Conservation (phyloP, 2,329 filamentous ascomycete genomes). For the Phoma herbarum region DNA sequence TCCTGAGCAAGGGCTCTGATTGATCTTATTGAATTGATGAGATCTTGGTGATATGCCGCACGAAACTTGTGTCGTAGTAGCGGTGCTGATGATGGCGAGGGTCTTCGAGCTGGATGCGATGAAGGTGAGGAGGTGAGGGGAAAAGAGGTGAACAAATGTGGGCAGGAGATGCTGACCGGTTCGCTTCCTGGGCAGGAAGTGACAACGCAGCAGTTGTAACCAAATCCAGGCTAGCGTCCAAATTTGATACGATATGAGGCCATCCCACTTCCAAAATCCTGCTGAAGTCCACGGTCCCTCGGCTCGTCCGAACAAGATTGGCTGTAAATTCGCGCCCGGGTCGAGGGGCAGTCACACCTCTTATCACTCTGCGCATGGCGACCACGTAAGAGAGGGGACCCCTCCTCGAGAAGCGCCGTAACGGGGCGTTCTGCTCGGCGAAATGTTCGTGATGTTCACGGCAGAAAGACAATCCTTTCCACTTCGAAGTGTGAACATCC, state of each 20-base stretch:
- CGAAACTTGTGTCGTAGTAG: slow-evolving; percentile 24
- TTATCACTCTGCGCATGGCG: slow-evolving; percentile 43
- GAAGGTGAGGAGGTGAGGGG: slow-evolving; percentile 35
- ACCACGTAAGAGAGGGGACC: slow-evolving; percentile 34
- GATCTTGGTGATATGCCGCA: slow-evolving; percentile 10
- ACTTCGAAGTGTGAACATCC: slow-evolving; percentile 13
- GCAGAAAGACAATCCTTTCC: slow-evolving; percentile 31
- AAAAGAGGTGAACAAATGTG: slow-evolving; percentile 41
- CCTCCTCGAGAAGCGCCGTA: slow-evolving; percentile 29
- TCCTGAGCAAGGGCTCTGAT: slow-evolving; percentile 54
- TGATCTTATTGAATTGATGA: slow-evolving; percentile 23
- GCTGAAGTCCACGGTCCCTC: slow-evolving; percentile 33
- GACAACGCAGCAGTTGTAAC: slow-evolving; percentile 51
- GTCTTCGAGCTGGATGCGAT: slow-evolving; percentile 34
- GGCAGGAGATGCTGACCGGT: slow-evolving; percentile 45
- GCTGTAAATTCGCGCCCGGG: slow-evolving; percentile 32
- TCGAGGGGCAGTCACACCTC: slow-evolving; percentile 45
- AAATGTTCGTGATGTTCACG: slow-evolving; percentile 34
- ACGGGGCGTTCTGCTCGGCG: slow-evolving; percentile 34
- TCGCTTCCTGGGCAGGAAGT: slow-evolving; percentile 40
- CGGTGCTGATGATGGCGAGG: slow-evolving; percentile 21
- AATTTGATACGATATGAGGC: slow-evolving; percentile 24
- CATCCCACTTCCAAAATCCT: slow-evolving; percentile 35
- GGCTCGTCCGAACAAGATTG: slow-evolving; percentile 47
- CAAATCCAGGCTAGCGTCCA: slow-evolving; percentile 33